Evolutionary conservation across 1,139 yeast species (phyloP).

Genomic region (Kluyveromyces sp.): DNA sequence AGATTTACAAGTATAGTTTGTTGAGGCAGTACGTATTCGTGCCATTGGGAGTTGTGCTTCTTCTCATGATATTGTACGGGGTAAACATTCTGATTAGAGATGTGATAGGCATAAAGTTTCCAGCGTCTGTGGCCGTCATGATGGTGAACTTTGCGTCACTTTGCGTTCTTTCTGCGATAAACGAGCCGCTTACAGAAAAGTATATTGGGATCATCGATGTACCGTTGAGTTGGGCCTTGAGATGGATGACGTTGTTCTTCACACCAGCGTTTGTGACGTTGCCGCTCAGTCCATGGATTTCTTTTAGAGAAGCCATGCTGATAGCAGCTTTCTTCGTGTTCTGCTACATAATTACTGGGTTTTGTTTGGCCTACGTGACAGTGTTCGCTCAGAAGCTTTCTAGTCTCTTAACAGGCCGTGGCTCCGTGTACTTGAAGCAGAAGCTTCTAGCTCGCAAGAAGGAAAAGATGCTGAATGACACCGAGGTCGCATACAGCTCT

Average conservation of each 20-base stretch:
- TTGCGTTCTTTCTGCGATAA: conserved; percentile 28
- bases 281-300: conserved; percentile 58
- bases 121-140: conserved; percentile 75
- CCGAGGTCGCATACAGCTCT: conserved; percentile 3
- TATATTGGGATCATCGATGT: conserved; percentile 47
- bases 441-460: not conserved
- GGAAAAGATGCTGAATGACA: not conserved
- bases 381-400: conserved; percentile 34
- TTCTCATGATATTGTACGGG: conserved; percentile 51
- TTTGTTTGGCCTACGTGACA: conserved; percentile 42
- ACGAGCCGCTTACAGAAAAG: conserved; percentile 37
- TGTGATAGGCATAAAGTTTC: conserved; percentile 51
- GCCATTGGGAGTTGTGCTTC: conserved; percentile 36
- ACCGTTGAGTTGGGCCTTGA: conserved; percentile 60
- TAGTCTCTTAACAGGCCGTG: conserved; percentile 15
- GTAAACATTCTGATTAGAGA: conserved; percentile 46
- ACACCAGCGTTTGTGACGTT: conserved; percentile 69
- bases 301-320: conserved; percentile 61
- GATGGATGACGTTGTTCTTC: conserved; percentile 76
- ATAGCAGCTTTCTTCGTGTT: conserved; percentile 67
- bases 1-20: conserved; percentile 18
- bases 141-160: conserved; percentile 48
- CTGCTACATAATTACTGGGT: conserved; percentile 52
- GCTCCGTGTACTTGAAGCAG: not conserved
- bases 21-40: conserved; percentile 31